A percentile compares a stretch with the other conserved stretches of the same genome.
Conservation (phyloP, 169 alveolate genomes). For the Babesia microti region DNA sequence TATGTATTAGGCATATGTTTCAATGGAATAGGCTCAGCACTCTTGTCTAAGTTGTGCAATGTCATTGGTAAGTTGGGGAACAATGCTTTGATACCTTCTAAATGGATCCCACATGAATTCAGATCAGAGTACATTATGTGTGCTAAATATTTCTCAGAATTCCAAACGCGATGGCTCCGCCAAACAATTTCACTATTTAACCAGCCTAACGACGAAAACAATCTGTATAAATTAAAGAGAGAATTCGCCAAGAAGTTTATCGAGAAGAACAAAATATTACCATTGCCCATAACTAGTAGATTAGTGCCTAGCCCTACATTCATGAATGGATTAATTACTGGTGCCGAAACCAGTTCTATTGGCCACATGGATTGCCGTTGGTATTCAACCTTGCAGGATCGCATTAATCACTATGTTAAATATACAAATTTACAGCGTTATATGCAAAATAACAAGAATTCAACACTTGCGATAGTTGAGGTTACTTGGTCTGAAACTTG, state of each 20-base stretch:
- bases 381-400: constrained; percentile 9
- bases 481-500: no score
- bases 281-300: constrained; percentile 31
- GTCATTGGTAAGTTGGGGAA: constrained; percentile 27
- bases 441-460: no score
- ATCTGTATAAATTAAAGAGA: constrained; percentile 26
- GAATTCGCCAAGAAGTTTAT: constrained; percentile 29
- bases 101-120: constrained; percentile 60
- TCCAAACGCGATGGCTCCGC: constrained; percentile 35
- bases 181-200: constrained; percentile 13
- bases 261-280: constrained; percentile 18
- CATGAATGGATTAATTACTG: constrained; percentile 23
- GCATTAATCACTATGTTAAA: constrained; percentile 6
- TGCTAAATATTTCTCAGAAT: constrained; percentile 44
- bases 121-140: constrained; percentile 51
- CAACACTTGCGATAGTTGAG: no score
- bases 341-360: constrained; percentile 36
- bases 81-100: constrained; percentile 30
- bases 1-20: constrained; percentile 52
- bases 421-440: constrained; percentile 27
- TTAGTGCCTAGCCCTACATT: constrained; percentile 25
- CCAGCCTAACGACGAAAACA: constrained; percentile 23
- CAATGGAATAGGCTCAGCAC: constrained; percentile 57
- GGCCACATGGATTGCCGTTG: constrained; percentile 17
- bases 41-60: constrained; percentile 45